Evolutionary conservation across 2,329 filamentous ascomycete species (phyloP).

Genomic region (Incumbomyces delicatus): DNA sequence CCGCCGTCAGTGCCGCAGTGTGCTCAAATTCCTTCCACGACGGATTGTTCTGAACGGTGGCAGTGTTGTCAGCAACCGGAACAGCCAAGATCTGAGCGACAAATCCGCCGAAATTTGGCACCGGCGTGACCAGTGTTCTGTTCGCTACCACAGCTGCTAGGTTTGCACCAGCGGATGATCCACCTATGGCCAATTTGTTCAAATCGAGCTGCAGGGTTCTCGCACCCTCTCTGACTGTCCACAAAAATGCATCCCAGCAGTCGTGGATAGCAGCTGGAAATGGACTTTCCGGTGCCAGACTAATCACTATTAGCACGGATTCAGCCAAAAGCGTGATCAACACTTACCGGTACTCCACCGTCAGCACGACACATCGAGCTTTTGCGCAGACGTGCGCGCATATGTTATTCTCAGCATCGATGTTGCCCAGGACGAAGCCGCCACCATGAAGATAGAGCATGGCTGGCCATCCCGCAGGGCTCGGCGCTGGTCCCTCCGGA

Average conservation of each 20-base stretch:
- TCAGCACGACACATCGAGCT: conserved; percentile 44
- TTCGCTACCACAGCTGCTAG: conserved; percentile 39
- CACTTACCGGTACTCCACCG: conserved; percentile 44
- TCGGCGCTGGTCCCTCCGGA: conserved; percentile 30
- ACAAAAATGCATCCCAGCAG: conserved; percentile 47
- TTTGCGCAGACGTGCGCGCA: conserved; percentile 45
- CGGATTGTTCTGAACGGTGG: conserved; percentile 32
- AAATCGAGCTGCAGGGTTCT: conserved; percentile 30
- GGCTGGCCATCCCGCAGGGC: conserved; percentile 42
- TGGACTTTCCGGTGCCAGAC: conserved; percentile 48
- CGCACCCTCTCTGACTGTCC: conserved; percentile 25
- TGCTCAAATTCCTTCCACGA: conserved; percentile 45
- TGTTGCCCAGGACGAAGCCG: conserved; percentile 50
- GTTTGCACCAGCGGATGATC: conserved; percentile 45
- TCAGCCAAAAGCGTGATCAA: no score
- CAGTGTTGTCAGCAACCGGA: conserved; percentile 51
- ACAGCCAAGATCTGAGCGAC: conserved; percentile 46
- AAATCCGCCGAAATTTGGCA: conserved; percentile 26
- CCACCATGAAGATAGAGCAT: conserved; percentile 51
- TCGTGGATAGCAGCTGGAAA: conserved; percentile 50
- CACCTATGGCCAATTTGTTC: conserved; percentile 34
- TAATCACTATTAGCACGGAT: conserved; percentile 16
- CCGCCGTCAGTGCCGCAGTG: conserved; percentile 43
- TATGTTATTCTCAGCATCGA: conserved; percentile 49
- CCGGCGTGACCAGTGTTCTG: neutral